Evolutionary conservation across 1,284 basidiomycete genomes (phyloP), one percentile per base, ranked within the genome.

Genomic region (Wolfiporia cocos): DNA sequence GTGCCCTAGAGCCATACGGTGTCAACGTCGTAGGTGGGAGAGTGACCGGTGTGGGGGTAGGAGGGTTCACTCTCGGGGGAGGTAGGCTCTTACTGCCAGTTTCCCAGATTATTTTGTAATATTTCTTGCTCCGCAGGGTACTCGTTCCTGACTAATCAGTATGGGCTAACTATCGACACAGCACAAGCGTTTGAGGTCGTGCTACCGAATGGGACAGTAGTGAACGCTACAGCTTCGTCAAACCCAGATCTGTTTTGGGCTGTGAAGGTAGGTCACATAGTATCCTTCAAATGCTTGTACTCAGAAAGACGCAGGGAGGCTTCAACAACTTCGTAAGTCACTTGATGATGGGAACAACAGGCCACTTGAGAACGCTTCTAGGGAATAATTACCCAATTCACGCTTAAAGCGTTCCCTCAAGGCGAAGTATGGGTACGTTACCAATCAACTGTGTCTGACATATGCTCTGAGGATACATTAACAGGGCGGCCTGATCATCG

Each of bases 361-460:
- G 26, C 22, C 11, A 5, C 3, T 12, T n/a, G 19, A 17, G 4
- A 21, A 10, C 19, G 34, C 80, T 75, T 77, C 76, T 1, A 81
- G 78, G 78, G 77, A 1, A 74, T 81, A 24, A 76, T 81, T 5
- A 81, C 77, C 1, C 68, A 65, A 38, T 77, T 81, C 55, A 77
- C 69, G 0, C 48, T 81, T 19, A 67, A 70, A 48, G 66, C 74
- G 0, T 68, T 69, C 56, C 69, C 75, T 43, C 77, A 80, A 56
- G 65, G 64, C 2, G 54, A 73, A 53, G 71, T 82, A 41, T 83
- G 79, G 80, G 79, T 80, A 54, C 20, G 67, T 21, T 21, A 5
- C 3, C n/a, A 6, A 20, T 10, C 10, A 10, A 2, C 21, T 4
- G 3, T 23, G 7, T 24, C 22, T 26, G 4, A 3, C 6, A 3